Evolutionary conservation across 306 rosid species (phyloP).

Genomic region (Pyrus pyrifolia): DNA sequence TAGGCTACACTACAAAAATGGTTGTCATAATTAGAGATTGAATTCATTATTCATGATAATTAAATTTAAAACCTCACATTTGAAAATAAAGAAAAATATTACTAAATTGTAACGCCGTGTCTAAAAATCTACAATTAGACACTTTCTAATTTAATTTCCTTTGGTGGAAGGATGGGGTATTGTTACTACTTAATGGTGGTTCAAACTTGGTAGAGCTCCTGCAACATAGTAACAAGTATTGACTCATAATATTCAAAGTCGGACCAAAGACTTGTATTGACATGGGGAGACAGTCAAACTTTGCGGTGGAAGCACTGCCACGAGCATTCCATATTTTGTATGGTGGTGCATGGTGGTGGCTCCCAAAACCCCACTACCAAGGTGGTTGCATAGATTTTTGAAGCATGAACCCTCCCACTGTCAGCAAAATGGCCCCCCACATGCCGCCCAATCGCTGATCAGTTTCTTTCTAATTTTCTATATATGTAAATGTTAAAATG

Average conservation of each 20-base stretch:
- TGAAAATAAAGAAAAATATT: too few relatives aligned
- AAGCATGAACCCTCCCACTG: not conserved
- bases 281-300: slow-evolving; percentile 13
- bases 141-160: too few relatives aligned
- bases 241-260: not conserved
- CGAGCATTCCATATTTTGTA: not conserved
- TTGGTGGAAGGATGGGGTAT: too few relatives aligned
- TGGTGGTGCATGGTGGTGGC: not conserved
- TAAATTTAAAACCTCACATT: too few relatives aligned
- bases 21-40: too few relatives aligned
- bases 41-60: too few relatives aligned
- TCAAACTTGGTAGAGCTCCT: not conserved
- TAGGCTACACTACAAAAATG: too few relatives aligned
- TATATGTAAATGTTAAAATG: not conserved
- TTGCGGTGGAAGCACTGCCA: slow-evolving; percentile 24
- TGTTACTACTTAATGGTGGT: too few relatives aligned
- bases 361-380: not conserved
- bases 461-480: not conserved
- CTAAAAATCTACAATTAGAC: too few relatives aligned
- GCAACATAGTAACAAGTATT: not conserved
- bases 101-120: too few relatives aligned
- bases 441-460: slow-evolving; percentile 8
- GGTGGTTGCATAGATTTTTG: not conserved
- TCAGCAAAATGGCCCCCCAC: slow-evolving; percentile 12
- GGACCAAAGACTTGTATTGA: slow-evolving; percentile 2